Evolutionary conservation across 331 rosid genomes (phyloP), one percentile per base, ranked within the genome.

Genomic region (Rosa hybrid): DNA sequence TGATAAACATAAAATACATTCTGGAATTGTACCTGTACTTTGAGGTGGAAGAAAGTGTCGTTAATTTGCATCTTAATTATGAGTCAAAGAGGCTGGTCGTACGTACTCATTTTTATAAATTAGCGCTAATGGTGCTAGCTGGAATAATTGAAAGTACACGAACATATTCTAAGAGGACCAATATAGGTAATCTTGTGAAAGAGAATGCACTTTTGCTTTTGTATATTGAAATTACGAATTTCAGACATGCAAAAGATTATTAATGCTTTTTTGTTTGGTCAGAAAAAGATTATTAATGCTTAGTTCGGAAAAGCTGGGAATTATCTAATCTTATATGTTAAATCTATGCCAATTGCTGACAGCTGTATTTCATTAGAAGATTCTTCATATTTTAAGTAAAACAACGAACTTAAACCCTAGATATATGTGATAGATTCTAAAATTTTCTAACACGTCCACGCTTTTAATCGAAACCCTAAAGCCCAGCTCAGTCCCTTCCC

Each of bases 261-360:
- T 6, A 34, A 34, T 34, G 39, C 39, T 34, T 34, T 34, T 34
- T 34, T 34, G 39, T 34, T 34, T 34, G 39, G 39, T 34, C 39
- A 34, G 39, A 34, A 34, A 34, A 34, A 34, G 39, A 34, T 34
- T 3, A 34, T 34, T 5, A 64, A 45, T 25, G 68, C 18, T 62
- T 62, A 5, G 8, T 25, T 23, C 39, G 7, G 30, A 57, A 57
- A 57, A n/a, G 30, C 64, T n/a, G 64, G 27, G 64, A 10, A 62
- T 60, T 60, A 11, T 60, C 12, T 60, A n/a, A 49, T 25, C 71
- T 74, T 83, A 21, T 3, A 16, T 45, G 49, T 53, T 50, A 59
- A 59, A 59, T 59, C 65, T 59, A 59, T 9, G 34, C 65, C 65
- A 50, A 62, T 67, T 77, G 60, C n/a, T 60, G 85, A 73, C 79